A percentile compares a stretch with the other conserved stretches of the same genome.
Conservation (phyloP, 2,329 filamentous ascomycete species). For the Hymenoscyphus repandus region DNA sequence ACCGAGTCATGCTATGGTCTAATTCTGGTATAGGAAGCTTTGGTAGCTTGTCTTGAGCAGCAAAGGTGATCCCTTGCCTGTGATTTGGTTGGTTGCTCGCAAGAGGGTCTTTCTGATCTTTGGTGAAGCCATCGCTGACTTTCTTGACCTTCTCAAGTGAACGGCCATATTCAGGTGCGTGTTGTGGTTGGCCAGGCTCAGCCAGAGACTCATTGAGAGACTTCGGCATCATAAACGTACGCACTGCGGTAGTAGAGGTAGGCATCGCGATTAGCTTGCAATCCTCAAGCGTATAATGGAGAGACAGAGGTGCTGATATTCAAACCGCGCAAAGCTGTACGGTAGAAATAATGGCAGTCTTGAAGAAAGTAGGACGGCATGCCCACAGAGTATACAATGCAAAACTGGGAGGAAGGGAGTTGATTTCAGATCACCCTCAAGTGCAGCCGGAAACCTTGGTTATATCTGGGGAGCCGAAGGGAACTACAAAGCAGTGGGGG, state of each 20-base stretch:
- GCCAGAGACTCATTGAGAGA: constrained; percentile 68
- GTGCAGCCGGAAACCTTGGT: constrained; percentile 15
- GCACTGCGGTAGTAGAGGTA: constrained; percentile 58
- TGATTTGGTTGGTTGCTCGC: constrained; percentile 42
- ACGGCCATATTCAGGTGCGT: constrained; percentile 27
- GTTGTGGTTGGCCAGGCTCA: constrained; percentile 26
- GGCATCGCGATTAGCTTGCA: constrained; percentile 50
- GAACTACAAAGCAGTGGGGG: constrained; percentile 14
- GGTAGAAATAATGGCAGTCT: constrained; percentile 88
- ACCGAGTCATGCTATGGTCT: constrained; percentile 70
- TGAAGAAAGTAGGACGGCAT: constrained; percentile 81
- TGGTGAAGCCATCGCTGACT: constrained; percentile 40
- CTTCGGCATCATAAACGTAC: constrained; percentile 66
- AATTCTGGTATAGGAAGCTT: constrained; percentile 92
- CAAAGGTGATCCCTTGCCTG: constrained; percentile 74
- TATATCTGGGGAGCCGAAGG: constrained; percentile 21
- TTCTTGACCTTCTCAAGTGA: constrained; percentile 50
- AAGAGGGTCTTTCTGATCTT: constrained; percentile 42
- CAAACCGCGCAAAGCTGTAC: constrained; percentile 79
- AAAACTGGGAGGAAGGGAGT: constrained; percentile 1
- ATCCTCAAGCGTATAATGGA: constrained; percentile 60
- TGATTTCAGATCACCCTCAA: neutral
- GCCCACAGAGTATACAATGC: constrained; percentile 13
- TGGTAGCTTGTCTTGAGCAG: constrained; percentile 79
- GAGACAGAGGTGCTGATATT: constrained; percentile 77